A percentile compares a stretch with the other conserved stretches of the same genome.
These are phyloP conservation scores for Phytophthora sansomeana DNA, from an alignment of 352 stramenopile genomes.

Conservation along the genomic window DNA sequence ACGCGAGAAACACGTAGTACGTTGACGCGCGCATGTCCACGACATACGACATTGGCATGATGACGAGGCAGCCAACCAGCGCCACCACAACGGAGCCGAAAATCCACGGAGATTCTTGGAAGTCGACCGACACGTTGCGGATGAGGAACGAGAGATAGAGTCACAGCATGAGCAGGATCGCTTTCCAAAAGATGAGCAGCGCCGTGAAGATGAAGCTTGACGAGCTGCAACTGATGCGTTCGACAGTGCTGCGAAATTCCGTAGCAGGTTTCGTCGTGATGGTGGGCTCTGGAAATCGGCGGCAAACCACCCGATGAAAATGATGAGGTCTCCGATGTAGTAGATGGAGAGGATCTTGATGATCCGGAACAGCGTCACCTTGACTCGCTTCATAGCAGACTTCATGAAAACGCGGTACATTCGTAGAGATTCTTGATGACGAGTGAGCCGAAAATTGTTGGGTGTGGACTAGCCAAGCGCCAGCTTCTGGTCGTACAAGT, in stretches of 20 bases:
- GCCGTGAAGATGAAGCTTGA: slow-evolving; percentile 52
- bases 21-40: slow-evolving; percentile 45
- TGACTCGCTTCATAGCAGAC: slow-evolving; percentile 37
- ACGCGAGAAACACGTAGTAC: slow-evolving; percentile 48
- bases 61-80: slow-evolving; percentile 51
- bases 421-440: slow-evolving; percentile 49
- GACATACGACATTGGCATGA: slow-evolving; percentile 57
- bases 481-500: too few species aligned
- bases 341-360: slow-evolving; percentile 12
- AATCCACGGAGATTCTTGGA: slow-evolving; percentile 72
- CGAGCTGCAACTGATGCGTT: slow-evolving; percentile 34
- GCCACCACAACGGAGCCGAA: slow-evolving; percentile 57
- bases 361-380: not conserved
- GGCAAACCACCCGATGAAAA: slow-evolving; percentile 32
- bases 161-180: slow-evolving; percentile 41
- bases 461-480: too few species aligned
- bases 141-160: slow-evolving; percentile 64
- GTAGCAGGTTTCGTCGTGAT: slow-evolving; percentile 7
- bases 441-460: slow-evolving; percentile 48
- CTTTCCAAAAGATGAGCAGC: slow-evolving; percentile 58
- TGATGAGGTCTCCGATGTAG: slow-evolving; percentile 2
- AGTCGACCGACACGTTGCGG: slow-evolving; percentile 55
- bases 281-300: slow-evolving; percentile 39
- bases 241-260: slow-evolving; percentile 30
- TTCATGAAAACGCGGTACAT: slow-evolving; percentile 52